Conservation (phyloP, 371 early-diverging fungal species). For the Mucor indicus region DNA sequence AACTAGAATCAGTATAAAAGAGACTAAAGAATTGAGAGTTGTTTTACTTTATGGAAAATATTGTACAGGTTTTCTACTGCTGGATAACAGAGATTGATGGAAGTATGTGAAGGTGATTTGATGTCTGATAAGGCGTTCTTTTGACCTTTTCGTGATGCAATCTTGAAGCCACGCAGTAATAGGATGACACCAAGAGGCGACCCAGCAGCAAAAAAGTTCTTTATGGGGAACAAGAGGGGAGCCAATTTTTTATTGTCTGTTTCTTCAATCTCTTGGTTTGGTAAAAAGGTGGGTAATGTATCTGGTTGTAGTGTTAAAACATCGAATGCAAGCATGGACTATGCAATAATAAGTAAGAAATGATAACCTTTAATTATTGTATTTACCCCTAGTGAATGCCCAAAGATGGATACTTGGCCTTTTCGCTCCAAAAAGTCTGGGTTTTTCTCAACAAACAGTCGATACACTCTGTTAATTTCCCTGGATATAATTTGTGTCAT, state of each 20-base stretch:
- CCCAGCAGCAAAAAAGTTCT: conserved; percentile 69
- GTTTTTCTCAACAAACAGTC: conserved; percentile 61
- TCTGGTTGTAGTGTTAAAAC: conserved; percentile 65
- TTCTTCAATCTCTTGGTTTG: too few species aligned
- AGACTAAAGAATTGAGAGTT: too few species aligned
- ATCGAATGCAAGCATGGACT: conserved; percentile 73
- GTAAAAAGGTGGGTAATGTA: too few species aligned
- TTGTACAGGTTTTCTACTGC: conserved; percentile 76
- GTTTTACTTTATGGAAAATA: conserved; percentile 67
- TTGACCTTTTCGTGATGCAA: conserved; percentile 55
- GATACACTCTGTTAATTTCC: conserved; percentile 74
- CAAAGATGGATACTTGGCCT: conserved; percentile 75
- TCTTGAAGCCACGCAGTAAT: conserved; percentile 64
- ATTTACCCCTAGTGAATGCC: conserved; percentile 76
- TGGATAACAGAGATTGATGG: conserved; percentile 46
- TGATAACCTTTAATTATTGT: too few species aligned
- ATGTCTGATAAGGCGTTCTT: conserved; percentile 34
- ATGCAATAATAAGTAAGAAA: too few species aligned
- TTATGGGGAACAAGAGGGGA: conserved; percentile 43
- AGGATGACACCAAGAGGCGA: conserved; percentile 78
- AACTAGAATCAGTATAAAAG: too few species aligned
- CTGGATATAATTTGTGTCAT: conserved; percentile 73
- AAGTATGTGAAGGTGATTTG: conserved; percentile 13
- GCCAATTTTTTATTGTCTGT: conserved; percentile 7
- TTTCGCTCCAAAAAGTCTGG: conserved; percentile 70